These are phyloP conservation scores for Ophiostoma piceae DNA, from an alignment of 2,329 filamentous ascomycete species.

Conservation along the genomic window DNA sequence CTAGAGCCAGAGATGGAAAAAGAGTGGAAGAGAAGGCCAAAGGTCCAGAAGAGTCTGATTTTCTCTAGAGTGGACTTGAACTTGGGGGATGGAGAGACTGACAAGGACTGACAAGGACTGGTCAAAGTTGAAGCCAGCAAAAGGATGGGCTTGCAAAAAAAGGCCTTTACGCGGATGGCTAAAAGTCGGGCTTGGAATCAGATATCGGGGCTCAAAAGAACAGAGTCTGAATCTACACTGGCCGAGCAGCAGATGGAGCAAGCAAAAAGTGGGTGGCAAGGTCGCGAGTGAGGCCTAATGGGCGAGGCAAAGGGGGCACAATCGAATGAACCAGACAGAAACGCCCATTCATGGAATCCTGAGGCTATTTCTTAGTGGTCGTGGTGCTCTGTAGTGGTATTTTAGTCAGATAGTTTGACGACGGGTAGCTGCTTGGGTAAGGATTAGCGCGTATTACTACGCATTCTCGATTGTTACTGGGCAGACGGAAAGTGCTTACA, in stretches of 20 bases:
- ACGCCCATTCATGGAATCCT: slow-evolving; percentile 1
- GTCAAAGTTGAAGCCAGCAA: background rate
- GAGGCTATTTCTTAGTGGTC: slow-evolving; percentile 21
- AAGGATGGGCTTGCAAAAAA: background rate
- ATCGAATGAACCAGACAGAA: slow-evolving; percentile 17
- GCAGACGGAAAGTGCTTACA: background rate
- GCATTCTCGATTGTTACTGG: background rate
- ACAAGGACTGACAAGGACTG: too few species aligned
- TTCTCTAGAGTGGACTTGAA: background rate
- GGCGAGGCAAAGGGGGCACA: slow-evolving; percentile 14
- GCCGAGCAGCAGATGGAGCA: background rate
- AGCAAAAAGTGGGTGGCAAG: slow-evolving; percentile 20
- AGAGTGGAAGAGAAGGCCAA: slow-evolving; percentile 2
- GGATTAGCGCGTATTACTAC: slow-evolving; percentile 5
- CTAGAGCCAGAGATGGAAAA: slow-evolving; percentile 11
- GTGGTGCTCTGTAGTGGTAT: background rate
- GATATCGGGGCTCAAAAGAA: background rate
- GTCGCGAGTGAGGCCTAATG: background rate
- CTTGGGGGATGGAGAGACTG: background rate
- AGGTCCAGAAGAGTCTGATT: slow-evolving; percentile 11
- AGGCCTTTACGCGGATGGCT: background rate
- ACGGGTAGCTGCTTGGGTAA: slow-evolving; percentile 9
- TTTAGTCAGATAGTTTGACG: background rate
- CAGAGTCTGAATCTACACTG: slow-evolving; percentile 8
- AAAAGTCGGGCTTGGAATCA: background rate